Evolutionary conservation across 202 grass and related monocot genomes (phyloP).

Genomic region (Alloteropsis angusta): DNA sequence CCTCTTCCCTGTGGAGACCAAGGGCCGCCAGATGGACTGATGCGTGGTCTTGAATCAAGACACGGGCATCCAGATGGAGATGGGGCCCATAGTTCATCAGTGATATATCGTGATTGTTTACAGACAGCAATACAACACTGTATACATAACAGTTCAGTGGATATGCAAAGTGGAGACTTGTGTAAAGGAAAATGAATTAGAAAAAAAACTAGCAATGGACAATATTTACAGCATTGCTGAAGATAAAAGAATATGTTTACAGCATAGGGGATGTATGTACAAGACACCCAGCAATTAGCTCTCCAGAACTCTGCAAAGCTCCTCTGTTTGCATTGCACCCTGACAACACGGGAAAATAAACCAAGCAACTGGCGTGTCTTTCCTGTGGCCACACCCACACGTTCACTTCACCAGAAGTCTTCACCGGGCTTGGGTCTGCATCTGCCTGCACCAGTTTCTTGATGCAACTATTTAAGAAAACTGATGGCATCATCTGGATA

Average conservation of each 20-base stretch:
- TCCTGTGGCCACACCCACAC: background rate
- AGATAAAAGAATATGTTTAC: no score
- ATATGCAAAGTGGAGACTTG: background rate
- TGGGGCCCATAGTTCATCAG: background rate
- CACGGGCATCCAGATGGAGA: background rate
- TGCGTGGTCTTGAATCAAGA: background rate
- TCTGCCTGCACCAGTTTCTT: background rate
- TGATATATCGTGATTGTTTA: background rate
- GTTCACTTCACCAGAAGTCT: background rate
- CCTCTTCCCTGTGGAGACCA: slow-evolving; percentile 69
- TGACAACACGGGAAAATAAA: background rate
- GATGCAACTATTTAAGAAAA: background rate
- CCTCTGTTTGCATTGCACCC: no score
- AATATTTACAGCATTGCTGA: background rate
- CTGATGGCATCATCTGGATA: background rate
- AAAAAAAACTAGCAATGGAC: background rate
- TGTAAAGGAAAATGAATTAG: background rate
- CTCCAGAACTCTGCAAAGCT: no score
- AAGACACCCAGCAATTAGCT: no score
- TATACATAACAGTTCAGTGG: background rate
- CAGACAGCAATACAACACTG: background rate
- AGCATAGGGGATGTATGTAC: no score
- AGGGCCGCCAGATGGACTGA: slow-evolving; percentile 44
- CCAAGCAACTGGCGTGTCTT: background rate
- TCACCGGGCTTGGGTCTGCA: background rate